Conservation (phyloP, 495 filamentous ascomycete genomes). For the Neurospora hispaniola region DNA sequence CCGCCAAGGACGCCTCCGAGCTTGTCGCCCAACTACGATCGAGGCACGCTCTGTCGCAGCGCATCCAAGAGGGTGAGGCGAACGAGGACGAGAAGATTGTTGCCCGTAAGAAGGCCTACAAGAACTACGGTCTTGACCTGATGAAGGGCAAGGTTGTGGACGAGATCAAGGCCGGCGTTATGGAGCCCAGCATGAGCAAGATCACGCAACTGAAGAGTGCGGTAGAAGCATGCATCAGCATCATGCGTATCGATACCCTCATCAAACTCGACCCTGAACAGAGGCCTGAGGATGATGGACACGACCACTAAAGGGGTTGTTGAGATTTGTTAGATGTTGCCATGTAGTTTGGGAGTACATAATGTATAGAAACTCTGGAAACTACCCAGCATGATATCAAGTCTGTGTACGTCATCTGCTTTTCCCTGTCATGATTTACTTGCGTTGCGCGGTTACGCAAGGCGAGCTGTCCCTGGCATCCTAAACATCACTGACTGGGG, state of each 20-base stretch:
- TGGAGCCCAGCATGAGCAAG: slow-evolving; percentile 98
- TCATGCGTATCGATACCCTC: slow-evolving; percentile 99
- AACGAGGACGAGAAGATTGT: slow-evolving; percentile 79
- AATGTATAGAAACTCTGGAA: neutral
- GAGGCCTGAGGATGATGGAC: slow-evolving; percentile 64
- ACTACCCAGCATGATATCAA: neutral
- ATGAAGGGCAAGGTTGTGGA: slow-evolving; percentile 85
- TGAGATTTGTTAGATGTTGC: neutral
- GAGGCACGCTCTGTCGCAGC: slow-evolving; percentile 88
- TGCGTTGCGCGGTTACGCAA: neutral
- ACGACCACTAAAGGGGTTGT: slow-evolving; percentile 45
- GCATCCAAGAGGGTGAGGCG: slow-evolving; percentile 68
- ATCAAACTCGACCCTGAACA: slow-evolving; percentile 95
- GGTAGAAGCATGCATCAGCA: slow-evolving; percentile 96
- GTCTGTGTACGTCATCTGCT: neutral
- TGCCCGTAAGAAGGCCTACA: slow-evolving; percentile 90
- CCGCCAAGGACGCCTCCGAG: slow-evolving; percentile 89
- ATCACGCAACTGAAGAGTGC: slow-evolving; percentile 96
- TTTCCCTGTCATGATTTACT: neutral
- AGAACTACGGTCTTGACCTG: slow-evolving; percentile 94
- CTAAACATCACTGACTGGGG: neutral
- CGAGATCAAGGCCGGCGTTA: slow-evolving; percentile 83
- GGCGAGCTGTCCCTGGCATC: neutral
- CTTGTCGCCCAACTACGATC: slow-evolving; percentile 92
- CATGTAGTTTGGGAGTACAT: neutral